Base-by-base conservation (phyloP, 1,284 basidiomycete species). In the Anthracocystis panici-leucophaei region DNA sequence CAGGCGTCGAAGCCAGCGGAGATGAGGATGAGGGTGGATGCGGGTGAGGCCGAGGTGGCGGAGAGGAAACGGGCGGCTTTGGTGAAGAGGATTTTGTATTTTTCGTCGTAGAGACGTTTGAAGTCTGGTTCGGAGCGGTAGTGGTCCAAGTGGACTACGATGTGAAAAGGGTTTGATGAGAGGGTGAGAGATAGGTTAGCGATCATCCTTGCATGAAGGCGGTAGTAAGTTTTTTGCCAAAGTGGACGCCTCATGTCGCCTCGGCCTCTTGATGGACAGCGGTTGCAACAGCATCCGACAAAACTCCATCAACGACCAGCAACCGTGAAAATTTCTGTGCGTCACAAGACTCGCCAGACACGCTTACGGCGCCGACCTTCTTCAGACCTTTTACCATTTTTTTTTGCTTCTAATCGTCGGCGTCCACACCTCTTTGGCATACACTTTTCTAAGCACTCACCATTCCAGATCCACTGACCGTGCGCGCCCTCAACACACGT, bases 1-100 rank as follows among this genome's bases (percentile, higher is more conserved):
- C 92, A 93, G 0, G 95, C 95, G 78, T 98, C 96, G 86, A 98
- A 95, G 2, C 96, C 96, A 69, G 87, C 85, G 38, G 86, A 80
- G 51, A 87, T 62, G n/a, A 81, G 57, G 1, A 98, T 87, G 6
- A 97, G 85, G 0, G 92, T 92, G 77, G 92, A 90, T n/a, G 91
- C 89, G 0, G 90, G 89, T 0, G 88, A 86, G 0, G 91, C 90
- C 0, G 88, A 88, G 0, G 93, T 94, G 44, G 86, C 86, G 18
- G 89, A 86, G 41, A 95, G 86, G 81, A 95, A 99, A 0, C 89
- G 88, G 51, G 88, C 88, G 0, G 94, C 94, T 72, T 90, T 91
- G 9, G 87, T 86, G n/a, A 97, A 86, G 1, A 99, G 85, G 20
- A 87, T 86, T n/a, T 88, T 87, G 82, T 95, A 95, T 25, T 89